Evolutionary conservation across 2,329 filamentous ascomycete genomes (phyloP).

Genomic region (Trichophyton mentagrophytes): DNA sequence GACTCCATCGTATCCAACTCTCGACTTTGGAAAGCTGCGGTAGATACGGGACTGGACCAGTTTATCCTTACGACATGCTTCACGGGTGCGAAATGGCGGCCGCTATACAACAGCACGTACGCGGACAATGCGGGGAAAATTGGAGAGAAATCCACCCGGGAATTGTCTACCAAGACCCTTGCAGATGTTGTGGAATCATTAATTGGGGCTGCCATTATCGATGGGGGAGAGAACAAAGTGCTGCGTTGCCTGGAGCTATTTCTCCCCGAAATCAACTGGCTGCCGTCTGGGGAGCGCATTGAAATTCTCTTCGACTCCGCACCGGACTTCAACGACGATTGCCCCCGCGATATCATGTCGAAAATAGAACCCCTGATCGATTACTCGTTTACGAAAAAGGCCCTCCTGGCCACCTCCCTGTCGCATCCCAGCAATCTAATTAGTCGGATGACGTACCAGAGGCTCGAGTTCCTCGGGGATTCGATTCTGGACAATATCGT

Average conservation of each 20-base stretch:
- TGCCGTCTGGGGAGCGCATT: constrained; percentile 32
- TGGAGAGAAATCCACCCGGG: constrained; percentile 20
- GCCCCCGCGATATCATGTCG: constrained; percentile 26
- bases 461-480: constrained; percentile 81
- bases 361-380: constrained; percentile 55
- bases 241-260: constrained; percentile 54
- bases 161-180: constrained; percentile 61
- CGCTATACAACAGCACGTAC: constrained; percentile 44
- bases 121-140: constrained; percentile 17
- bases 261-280: constrained; percentile 48
- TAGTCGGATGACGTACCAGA: constrained; percentile 48
- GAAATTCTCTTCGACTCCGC: constrained; percentile 35
- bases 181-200: constrained; percentile 82
- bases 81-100: constrained; percentile 59
- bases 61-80: constrained; percentile 61
- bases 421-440: constrained; percentile 58
- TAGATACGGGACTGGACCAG: constrained; percentile 51
- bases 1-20: constrained; percentile 61
- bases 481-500: constrained; percentile 70
- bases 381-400: constrained; percentile 56
- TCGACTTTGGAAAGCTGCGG: constrained; percentile 53
- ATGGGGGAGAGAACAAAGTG: constrained; percentile 54
- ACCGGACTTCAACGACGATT: constrained; percentile 25
- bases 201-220: constrained; percentile 60
- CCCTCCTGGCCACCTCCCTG: constrained; percentile 62